Evolutionary conservation across 148 eudicot genomes (phyloP), one percentile per base, ranked within the genome.

Genomic region (Fagopyrum homotropicum): DNA sequence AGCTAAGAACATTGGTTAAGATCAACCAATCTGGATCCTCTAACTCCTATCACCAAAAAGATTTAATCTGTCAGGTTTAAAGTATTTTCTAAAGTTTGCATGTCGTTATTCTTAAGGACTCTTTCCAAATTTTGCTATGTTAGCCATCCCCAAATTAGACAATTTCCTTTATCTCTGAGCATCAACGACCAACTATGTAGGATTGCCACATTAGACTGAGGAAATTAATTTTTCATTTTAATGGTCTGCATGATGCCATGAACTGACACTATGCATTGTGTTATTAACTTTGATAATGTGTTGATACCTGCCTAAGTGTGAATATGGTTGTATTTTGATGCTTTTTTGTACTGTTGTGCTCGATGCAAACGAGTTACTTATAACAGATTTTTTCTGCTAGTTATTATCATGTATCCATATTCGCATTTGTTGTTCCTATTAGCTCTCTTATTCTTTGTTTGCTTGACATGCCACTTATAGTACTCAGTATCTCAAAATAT

Each of bases 401-500:
- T 78, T 44, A 45, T 60, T 35, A 46, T 69, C 73, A 30, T 54
- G 8, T 45, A 44, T 72, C 22, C 55, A 10, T 9, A 35, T 64
- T 14, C 7, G 29, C n/a, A 35, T 30, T 64, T 61, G 12, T 66
- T 66, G 47, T 6, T 66, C 46, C 9, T 12, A 8, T 26, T 43
- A 40, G 4, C 8, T 57, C 46, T 22, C 14, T 47, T 44, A 3
- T 49, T 12, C 19, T 29, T 49, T 35, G 40, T 35, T 35, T 35
- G 40, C 40, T 35, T 35, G 40, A n/a, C 10, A 73, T 78, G 19
- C 44, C 77, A 49, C 70, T 17, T 75, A 69, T 52, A 71, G n/a
- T 75, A 29, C 59, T 54, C 75, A 76, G 48, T 59, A 5, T 6
- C 19, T 60, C 43, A 29, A 45, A 59, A 75, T 73, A 48, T 4